Conservation (phyloP, 1,139 yeast species). For the Geotrichum carabidarum region DNA sequence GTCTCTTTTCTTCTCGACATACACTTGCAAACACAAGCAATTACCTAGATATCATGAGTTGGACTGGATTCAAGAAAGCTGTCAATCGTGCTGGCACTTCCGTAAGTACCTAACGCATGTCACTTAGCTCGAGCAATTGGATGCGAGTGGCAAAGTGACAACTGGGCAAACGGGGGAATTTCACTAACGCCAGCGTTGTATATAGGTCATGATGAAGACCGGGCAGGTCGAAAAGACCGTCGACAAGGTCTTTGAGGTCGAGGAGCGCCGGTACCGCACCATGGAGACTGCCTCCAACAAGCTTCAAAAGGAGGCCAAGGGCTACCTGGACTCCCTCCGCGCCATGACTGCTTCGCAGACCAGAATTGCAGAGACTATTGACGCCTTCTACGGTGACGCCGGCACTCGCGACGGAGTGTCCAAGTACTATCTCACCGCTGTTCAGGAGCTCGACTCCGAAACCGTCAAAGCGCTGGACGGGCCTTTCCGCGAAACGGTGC, state of each 20-base stretch:
- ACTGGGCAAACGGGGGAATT: not conserved
- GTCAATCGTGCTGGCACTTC: constrained; percentile 90
- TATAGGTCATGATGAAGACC: constrained; percentile 53
- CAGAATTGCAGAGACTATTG: constrained; percentile 90
- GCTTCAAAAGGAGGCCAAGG: constrained; percentile 86
- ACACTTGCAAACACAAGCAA: no score
- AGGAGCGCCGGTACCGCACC: constrained; percentile 78
- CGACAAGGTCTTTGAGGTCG: constrained; percentile 88
- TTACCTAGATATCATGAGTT: constrained; percentile 57
- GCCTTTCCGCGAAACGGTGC: constrained; percentile 90
- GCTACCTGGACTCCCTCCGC: constrained; percentile 78
- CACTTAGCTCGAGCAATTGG: no score
- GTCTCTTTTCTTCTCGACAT: no score
- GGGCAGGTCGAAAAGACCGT: constrained; percentile 86
- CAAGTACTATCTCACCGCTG: constrained; percentile 74
- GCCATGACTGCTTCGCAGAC: constrained; percentile 97
- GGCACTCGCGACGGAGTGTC: constrained; percentile 76
- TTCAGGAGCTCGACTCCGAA: constrained; percentile 85
- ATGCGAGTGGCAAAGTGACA: no score
- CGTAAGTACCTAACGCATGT: constrained; percentile 36
- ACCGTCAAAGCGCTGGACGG: constrained; percentile 94
- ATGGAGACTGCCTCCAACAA: constrained; percentile 77
- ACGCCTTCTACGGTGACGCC: constrained; percentile 88
- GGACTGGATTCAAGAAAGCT: constrained; percentile 97
- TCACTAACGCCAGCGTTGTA: not conserved